phyloP scores from a whole-genome alignment of 352 stramenopile genomes.

The Globisporangium heterothallicum region DNA sequence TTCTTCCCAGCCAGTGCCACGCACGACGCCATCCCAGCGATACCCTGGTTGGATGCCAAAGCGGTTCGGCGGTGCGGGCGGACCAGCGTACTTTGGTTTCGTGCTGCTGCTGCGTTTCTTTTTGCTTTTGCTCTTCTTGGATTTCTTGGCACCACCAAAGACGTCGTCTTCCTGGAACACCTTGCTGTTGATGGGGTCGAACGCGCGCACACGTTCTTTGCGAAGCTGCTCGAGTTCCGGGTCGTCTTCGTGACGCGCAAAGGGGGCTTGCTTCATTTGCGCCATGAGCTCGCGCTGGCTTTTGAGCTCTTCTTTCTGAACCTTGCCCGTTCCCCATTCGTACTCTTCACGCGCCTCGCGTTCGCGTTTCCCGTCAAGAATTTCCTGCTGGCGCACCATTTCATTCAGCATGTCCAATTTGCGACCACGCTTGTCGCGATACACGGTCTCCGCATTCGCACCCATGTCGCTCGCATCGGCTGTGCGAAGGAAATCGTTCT shows the following conservation, averaged over 20 bases:
- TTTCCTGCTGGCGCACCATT: constrained; percentile 74
- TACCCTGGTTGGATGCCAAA: constrained; percentile 94
- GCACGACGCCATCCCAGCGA: constrained; percentile 97
- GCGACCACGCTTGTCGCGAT: constrained; percentile 75
- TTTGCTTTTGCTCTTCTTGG: constrained; percentile 44
- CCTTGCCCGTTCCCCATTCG: constrained; percentile 78
- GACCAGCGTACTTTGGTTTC: constrained; percentile 68
- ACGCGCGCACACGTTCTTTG: constrained; percentile 52
- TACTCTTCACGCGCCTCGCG: constrained; percentile 77
- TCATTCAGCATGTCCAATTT: constrained; percentile 87
- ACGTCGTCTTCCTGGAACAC: constrained; percentile 60
- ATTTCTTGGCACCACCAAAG: constrained; percentile 25
- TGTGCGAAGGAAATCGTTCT: constrained; percentile 46
- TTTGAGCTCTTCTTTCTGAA: constrained; percentile 67
- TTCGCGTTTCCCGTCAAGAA: constrained; percentile 69
- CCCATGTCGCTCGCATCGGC: constrained; percentile 60
- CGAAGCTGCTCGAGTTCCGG: constrained; percentile 59
- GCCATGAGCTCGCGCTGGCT: constrained; percentile 54
- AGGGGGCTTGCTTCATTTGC: constrained; percentile 60
- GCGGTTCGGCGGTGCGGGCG: constrained; percentile 68
- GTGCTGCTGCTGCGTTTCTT: constrained; percentile 21
- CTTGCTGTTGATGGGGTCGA: constrained; percentile 78
- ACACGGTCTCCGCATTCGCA: constrained; percentile 75
- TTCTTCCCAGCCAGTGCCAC: constrained; percentile 95
- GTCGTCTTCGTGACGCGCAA: constrained; percentile 66